Evolutionary conservation across 495 filamentous ascomycete genomes (phyloP), one percentile per base, ranked within the genome.

Genomic region (Xylaria grammica): DNA sequence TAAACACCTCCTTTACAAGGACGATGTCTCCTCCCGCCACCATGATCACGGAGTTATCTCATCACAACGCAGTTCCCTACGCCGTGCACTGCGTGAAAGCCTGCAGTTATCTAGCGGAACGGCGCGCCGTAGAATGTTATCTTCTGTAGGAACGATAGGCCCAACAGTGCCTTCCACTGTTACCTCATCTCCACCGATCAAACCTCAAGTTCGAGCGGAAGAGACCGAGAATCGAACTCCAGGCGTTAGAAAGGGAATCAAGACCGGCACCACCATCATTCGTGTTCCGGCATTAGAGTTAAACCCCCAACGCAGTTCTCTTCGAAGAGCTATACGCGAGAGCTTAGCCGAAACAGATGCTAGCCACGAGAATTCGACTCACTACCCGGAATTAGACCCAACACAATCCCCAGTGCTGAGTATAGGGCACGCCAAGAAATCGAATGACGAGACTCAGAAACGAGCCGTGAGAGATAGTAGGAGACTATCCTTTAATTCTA

Each of bases 31-130:
- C 26, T 34, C 40, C 34, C 26, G 17, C 17, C 40, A 30, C 36
- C 29, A 36, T 11, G n/a, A 1, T 5, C 26, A 27, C 10, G 7
- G n/a, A 26, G 17, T 20, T 29, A 17, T 19, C 15, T 30, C 26
- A 11, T 46, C 50, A 4, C 68, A 57, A n/a, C 65, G 68, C 29
- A 65, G 65, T 17, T 70, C 68, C 7, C 34, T 68, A 7, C 68
- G 66, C 26, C 58, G 20, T 24, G 65, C 62, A 42, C 50, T 68
- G 0, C 57, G 45, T 32, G 29, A 53, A 19, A 71, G 62, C 38
- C 19, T 60, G 10, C 32, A n/a, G 19, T 51, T 50, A 17, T 24
- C 20, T 15, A 36, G 44, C 36, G n/a, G n/a, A 17, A 9, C 19
- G 11, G 10, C 2, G 11, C 32, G 3, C 36, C 19, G n/a, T 24